Percentiles rank a stretch among this genome's conserved stretches.
These are phyloP conservation scores for Lecanicillium sp. DNA, from an alignment of 2,329 filamentous ascomycete genomes.

Conservation along the genomic window DNA sequence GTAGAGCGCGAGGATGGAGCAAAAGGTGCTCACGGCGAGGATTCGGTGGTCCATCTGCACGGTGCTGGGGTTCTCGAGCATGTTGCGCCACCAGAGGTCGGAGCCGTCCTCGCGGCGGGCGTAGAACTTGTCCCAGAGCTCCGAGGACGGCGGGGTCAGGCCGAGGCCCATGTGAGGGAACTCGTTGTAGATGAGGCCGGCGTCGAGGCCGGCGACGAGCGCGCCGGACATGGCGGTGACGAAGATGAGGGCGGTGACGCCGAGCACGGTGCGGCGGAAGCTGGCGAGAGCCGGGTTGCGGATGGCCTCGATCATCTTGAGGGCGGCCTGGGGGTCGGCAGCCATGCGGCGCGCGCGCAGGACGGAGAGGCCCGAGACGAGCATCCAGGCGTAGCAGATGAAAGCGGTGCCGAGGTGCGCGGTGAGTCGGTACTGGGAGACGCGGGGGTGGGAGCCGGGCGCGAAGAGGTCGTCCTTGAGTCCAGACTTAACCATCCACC, in stretches of 20 bases:
- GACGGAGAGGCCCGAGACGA: conserved; percentile 79
- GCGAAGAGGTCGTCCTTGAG: conserved; percentile 94
- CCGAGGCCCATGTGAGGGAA: conserved; percentile 93
- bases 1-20: conserved; percentile 70
- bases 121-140: conserved; percentile 85
- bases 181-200: conserved; percentile 97
- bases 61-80: conserved; percentile 91
- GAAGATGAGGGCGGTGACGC: conserved; percentile 72
- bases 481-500: conserved; percentile 99
- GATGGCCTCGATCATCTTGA: conserved; percentile 55
- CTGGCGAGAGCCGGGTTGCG: conserved; percentile 60
- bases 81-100: conserved; percentile 94
- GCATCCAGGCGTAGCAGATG: conserved; percentile 88
- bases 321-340: conserved; percentile 56
- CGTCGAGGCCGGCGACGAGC: conserved; percentile 89
- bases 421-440: conserved; percentile 89
- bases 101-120: conserved; percentile 68
- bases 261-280: conserved; percentile 68
- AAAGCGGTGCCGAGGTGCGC: conserved; percentile 89
- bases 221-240: conserved; percentile 88
- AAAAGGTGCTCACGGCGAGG: conserved; percentile 83
- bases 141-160: conserved; percentile 70
- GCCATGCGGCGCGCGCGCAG: conserved; percentile 71
- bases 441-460: conserved; percentile 81
- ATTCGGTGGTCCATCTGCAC: conserved; percentile 96